phyloP scores from a whole-genome alignment of 768 basidiomycete genomes.

The Crepidotus variabilis region DNA sequence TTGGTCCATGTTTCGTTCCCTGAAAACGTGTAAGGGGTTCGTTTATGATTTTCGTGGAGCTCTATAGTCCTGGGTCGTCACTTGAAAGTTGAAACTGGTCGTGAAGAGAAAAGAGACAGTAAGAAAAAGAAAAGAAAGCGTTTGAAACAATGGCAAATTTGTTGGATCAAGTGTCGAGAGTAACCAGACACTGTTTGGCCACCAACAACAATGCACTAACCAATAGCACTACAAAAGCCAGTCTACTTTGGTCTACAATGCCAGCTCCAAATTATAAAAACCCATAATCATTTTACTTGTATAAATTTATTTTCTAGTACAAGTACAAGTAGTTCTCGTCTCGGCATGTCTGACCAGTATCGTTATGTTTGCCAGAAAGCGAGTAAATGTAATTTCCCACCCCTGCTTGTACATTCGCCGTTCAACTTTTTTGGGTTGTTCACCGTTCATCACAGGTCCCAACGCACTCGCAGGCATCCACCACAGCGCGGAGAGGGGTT shows the following conservation, averaged over 20 bases:
- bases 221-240: background rate
- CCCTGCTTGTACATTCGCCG: background rate
- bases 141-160: conserved; percentile 10
- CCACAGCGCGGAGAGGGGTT: background rate
- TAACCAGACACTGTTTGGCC: conserved; percentile 12
- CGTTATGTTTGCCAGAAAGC: background rate
- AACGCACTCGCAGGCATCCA: background rate
- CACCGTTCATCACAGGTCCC: conserved; percentile 1
- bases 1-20: conserved; percentile 41
- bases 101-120: conserved; percentile 33
- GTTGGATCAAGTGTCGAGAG: conserved; percentile 11
- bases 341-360: background rate
- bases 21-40: conserved; percentile 19
- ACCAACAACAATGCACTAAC: conserved; percentile 9
- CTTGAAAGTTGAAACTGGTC: conserved; percentile 24
- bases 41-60: conserved; percentile 24
- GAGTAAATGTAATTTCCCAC: background rate
- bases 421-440: background rate
- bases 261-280: too few relatives aligned
- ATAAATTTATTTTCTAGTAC: too few relatives aligned
- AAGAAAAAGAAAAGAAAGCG: conserved; percentile 31
- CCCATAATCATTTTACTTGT: too few relatives aligned
- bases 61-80: conserved; percentile 19
- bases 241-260: background rate
- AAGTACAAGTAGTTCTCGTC: too few relatives aligned